Base-by-base conservation (phyloP, 805 yeast species). In the Hanseniaspora guilliermondii region DNA sequence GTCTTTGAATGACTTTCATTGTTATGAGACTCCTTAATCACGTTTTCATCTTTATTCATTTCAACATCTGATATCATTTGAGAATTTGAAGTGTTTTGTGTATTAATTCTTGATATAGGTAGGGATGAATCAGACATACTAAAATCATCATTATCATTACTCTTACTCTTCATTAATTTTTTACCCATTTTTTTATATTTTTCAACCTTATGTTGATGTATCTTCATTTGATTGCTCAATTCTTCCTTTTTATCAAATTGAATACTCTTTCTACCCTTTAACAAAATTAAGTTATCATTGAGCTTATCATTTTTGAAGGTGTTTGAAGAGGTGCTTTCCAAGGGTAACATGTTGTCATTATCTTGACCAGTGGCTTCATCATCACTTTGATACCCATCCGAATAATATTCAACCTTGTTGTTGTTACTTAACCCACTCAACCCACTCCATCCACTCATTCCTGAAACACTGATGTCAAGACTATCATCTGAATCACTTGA, bases 361-460 rank as follows among this genome's bases (percentile, higher is more conserved):
- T 36, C 42, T 2, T 40, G 24, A n/a, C n/a, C 25, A 33, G 25
- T 39, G n/a, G 19, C 37, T 6, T 48, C 54, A 32, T 36, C 40
- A 16, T 49, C 55, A 21, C 22, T 27, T 27, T 45, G 45, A n/a
- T 44, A 36, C 16, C 19, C 44, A 2, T 53, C 56, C 11, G 50
- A 54, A 9, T 53, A 56, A 9, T 49, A 36, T 12, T 21, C 44
- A 17, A 32, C 33, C 35, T 45, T 45, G 17, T 50, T 41, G 24
- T 24, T 53, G 30, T 40, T 41, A 35, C 53, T 52, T 5, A 52
- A 37, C 4, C 53, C 53, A 42, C 53, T 49, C 9, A 49, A 9
- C 3, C 55, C 55, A 44, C 55, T 52, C 32, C 40, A 52, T 19
- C 55, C 55, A 37, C 55, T 52, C 55, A 52, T 52, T 14, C 55